Conservation (phyloP, 2,329 filamentous ascomycete species). For the Botryotinia narcissicola region DNA sequence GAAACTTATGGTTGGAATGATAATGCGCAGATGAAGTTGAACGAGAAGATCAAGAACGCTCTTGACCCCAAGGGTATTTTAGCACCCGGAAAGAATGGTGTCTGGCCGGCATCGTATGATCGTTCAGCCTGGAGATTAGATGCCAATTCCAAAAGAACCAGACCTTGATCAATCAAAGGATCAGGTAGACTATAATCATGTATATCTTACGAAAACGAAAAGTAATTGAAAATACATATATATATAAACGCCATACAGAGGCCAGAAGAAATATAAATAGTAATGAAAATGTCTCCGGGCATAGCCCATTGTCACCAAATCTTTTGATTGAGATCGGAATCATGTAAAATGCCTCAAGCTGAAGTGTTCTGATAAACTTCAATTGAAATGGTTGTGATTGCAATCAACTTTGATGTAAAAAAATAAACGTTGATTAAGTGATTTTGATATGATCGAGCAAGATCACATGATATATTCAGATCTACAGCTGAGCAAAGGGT, state of each 20-base stretch:
- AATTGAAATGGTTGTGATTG: neutral
- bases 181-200: neutral
- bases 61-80: constrained; percentile 49
- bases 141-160: neutral
- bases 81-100: constrained; percentile 46
- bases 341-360: neutral
- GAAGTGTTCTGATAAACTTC: neutral
- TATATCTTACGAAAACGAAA: neutral
- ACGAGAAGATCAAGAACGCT: constrained; percentile 47
- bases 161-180: neutral
- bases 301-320: neutral
- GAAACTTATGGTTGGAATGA: constrained; percentile 45
- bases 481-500: neutral
- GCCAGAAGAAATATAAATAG: neutral
- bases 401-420: neutral
- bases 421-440: too few relatives aligned
- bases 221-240: neutral
- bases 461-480: neutral
- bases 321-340: neutral
- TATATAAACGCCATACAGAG: neutral
- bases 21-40: constrained; percentile 44
- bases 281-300: neutral
- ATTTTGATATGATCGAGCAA: neutral
- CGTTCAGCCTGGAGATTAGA: constrained; percentile 17
- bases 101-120: constrained; percentile 29